Base-by-base conservation (phyloP, 768 basidiomycete genomes). In the Boletus sp. region DNA sequence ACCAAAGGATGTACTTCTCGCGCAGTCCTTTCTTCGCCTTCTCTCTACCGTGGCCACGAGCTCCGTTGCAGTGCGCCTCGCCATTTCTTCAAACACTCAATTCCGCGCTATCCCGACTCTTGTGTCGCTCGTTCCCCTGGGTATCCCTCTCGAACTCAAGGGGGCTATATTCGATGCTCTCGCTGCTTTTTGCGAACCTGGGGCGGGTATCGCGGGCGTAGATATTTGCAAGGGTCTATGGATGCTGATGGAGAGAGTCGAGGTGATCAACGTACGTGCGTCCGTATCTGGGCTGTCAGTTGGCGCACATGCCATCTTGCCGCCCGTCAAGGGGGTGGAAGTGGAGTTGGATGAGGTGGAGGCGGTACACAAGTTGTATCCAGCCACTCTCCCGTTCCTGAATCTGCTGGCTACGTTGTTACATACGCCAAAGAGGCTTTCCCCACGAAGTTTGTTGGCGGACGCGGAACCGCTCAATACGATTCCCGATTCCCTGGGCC, bases 281-380 rank as follows among this genome's bases (percentile, higher is more conserved):
- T 53, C 75, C 6, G 75, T 77, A 15, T 58, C 70, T 1, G 62
- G 68, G 33, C 59, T 55, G 39, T 35, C 43, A 17, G 37, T 48
- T 34, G 60, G 56, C 63, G 74, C 25, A 69, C 77, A 40, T 40
- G 47, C 53, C 8, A 58, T 66, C 37, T 64, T 87, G 7, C 76
- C 82, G 4, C 77, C 85, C 21, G 80, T 81, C 11, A 88, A 86
- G 64, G 93, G 94, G 0, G 85, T 93, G 4, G 86, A 95, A 58
- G 80, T 88, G 5, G 93, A 96, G 67, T 72, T 98, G 58, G 93
- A 94, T 60, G 87, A 93, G 60, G 83, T 94, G 49, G 96, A 98
- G 70, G 75, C 89, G 14, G 77, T 79, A 5, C 83, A 87, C 65
- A 81, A 82, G 68, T 64, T 87, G 52, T 98, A 96, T 70, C 93